A percentile compares a stretch with the other conserved stretches of the same genome.
Conservation (phyloP, 2,329 filamentous ascomycete species). For the Colletotrichum somersetense region DNA sequence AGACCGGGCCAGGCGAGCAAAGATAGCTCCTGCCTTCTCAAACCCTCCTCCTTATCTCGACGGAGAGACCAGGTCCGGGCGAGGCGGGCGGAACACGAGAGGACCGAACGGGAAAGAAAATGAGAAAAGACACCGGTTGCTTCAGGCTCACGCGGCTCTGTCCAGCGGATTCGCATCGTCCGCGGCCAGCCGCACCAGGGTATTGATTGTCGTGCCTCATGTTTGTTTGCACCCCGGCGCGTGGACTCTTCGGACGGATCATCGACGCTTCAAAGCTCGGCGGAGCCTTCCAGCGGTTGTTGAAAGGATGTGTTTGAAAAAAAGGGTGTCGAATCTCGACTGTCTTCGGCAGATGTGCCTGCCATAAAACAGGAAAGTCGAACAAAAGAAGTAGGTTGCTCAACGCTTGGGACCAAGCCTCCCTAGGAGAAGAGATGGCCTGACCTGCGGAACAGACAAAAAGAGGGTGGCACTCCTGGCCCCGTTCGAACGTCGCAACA, state of each 20-base stretch:
- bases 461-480: slow-evolving; percentile 39
- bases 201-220: background rate
- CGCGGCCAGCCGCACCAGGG: slow-evolving; percentile 25
- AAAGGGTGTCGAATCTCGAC: slow-evolving; percentile 15
- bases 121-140: slow-evolving; percentile 29
- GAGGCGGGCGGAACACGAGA: slow-evolving; percentile 22
- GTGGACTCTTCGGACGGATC: slow-evolving; percentile 44
- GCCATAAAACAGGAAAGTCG: slow-evolving; percentile 32
- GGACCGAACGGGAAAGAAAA: slow-evolving; percentile 5
- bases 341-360: slow-evolving; percentile 22
- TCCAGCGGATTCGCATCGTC: slow-evolving; percentile 43
- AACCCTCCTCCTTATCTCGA: slow-evolving; percentile 30
- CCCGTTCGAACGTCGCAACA: slow-evolving; percentile 21
- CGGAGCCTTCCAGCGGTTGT: slow-evolving; percentile 35
- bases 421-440: background rate
- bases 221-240: slow-evolving; percentile 5
- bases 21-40: slow-evolving; percentile 28
- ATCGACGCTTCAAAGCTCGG: slow-evolving; percentile 44
- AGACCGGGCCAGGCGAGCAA: slow-evolving; percentile 31
- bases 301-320: background rate
- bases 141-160: slow-evolving; percentile 42
- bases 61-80: slow-evolving; percentile 31
- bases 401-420: slow-evolving; percentile 20
- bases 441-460: slow-evolving; percentile 40
- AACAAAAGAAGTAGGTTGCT: slow-evolving; percentile 22